Conservation (phyloP, 2,329 filamentous ascomycete genomes). For the Bipolaris oryzae region DNA sequence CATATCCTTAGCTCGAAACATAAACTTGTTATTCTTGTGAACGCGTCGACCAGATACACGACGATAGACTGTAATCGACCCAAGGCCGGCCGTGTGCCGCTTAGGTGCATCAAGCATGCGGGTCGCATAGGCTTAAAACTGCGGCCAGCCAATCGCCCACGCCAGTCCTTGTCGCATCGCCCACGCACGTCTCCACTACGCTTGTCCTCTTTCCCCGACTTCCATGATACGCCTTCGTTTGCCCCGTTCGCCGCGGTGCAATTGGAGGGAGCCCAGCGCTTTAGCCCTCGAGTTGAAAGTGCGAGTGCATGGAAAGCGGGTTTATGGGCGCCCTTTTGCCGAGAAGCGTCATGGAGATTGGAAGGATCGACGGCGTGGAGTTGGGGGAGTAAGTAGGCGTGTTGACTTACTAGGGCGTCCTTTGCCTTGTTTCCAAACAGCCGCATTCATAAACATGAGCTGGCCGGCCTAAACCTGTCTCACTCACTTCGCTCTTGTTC, state of each 20-base stretch:
- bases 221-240: constrained; percentile 4
- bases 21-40: neutral
- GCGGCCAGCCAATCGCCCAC: constrained; percentile 4
- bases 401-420: neutral
- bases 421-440: neutral
- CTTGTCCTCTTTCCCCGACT: constrained; percentile 1
- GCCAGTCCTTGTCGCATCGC: neutral
- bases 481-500: neutral
- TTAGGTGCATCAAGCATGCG: constrained; percentile 14
- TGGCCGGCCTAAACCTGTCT: neutral
- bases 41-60: neutral
- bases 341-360: constrained; percentile 5
- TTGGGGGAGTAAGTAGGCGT: neutral
- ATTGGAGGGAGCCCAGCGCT: constrained; percentile 2
- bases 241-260: constrained; percentile 3
- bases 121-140: constrained; percentile 6
- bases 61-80: neutral
- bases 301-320: neutral
- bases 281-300: neutral
- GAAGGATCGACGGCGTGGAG: constrained; percentile 6
- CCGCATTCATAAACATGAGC: neutral
- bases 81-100: neutral
- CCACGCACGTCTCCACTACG: constrained; percentile 5
- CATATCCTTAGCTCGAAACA: neutral
- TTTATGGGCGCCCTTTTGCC: neutral